phyloP scores from a whole-genome alignment of 2,329 filamentous ascomycete species.

The Didymella keratinophila region DNA sequence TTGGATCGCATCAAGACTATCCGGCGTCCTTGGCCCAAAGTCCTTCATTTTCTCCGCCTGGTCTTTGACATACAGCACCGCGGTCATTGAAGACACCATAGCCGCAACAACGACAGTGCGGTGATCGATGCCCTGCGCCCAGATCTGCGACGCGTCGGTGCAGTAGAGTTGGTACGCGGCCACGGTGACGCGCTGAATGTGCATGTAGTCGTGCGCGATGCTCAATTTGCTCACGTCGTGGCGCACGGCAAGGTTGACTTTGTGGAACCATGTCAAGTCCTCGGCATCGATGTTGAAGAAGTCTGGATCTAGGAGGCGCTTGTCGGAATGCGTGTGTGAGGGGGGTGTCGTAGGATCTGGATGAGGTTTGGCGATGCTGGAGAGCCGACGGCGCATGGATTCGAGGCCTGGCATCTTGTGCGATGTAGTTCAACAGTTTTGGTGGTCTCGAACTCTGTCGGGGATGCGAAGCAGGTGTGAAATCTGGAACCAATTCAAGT shows the following conservation, averaged over 20 bases:
- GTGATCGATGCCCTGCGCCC: conserved; percentile 54
- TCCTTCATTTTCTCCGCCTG: conserved; percentile 39
- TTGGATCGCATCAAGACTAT: conserved; percentile 25
- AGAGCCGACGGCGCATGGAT: conserved; percentile 23
- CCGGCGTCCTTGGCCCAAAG: not conserved
- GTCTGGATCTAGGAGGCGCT: conserved; percentile 23
- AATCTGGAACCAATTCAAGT: not conserved
- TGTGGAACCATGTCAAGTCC: conserved; percentile 25
- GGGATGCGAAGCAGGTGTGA: not conserved
- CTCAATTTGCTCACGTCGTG: conserved; percentile 74
- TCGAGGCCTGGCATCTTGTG: conserved; percentile 17
- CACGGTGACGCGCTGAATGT: conserved; percentile 77
- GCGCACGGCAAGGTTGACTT: conserved; percentile 42
- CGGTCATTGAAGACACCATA: conserved; percentile 75
- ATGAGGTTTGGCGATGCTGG: conserved; percentile 14
- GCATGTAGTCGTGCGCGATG: conserved; percentile 82
- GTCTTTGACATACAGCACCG: conserved; percentile 71
- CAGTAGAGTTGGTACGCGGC: conserved; percentile 71
- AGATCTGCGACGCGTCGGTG: conserved; percentile 51
- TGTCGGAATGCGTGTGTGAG: conserved; percentile 3
- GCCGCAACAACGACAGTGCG: conserved; percentile 71
- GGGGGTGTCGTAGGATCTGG: conserved; percentile 2
- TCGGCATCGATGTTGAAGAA: conserved; percentile 22
- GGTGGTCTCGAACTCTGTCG: not conserved
- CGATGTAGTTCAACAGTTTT: not conserved